A percentile compares a stretch with the other conserved stretches of the same genome.
Conservation (phyloP, 352 stramenopile species). For the Stramenopiles sp. region DNA sequence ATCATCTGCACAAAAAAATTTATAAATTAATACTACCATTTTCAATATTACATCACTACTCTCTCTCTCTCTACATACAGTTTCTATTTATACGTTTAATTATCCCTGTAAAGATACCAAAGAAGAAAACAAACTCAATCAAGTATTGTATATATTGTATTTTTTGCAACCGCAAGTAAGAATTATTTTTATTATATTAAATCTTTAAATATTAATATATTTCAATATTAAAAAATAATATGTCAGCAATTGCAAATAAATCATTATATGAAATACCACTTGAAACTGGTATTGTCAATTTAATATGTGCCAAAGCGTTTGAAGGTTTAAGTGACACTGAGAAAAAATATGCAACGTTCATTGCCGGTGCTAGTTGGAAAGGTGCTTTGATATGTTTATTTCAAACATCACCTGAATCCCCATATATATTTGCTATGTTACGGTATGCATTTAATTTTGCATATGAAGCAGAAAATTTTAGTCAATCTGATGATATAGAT, state of each 20-base stretch:
- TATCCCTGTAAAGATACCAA: too few relatives aligned
- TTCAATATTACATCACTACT: too few relatives aligned
- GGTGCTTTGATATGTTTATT: background rate
- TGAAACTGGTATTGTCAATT: background rate
- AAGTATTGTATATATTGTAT: too few relatives aligned
- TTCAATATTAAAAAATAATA: too few relatives aligned
- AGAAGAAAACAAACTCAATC: too few relatives aligned
- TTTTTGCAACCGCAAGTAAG: too few relatives aligned
- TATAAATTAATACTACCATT: too few relatives aligned
- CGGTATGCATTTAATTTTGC: slow-evolving; percentile 12
- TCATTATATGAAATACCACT: background rate
- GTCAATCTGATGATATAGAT: slow-evolving; percentile 10
- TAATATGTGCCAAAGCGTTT: background rate
- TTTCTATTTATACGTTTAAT: too few relatives aligned
- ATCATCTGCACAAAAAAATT: too few relatives aligned
- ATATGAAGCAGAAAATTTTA: slow-evolving; percentile 2
- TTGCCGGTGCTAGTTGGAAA: background rate
- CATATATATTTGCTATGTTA: slow-evolving; percentile 15
- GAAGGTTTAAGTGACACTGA: background rate
- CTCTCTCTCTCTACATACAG: too few relatives aligned
- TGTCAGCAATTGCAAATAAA: background rate
- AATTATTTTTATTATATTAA: too few relatives aligned
- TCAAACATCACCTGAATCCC: slow-evolving; percentile 14
- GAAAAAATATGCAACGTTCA: background rate
- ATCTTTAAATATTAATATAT: too few relatives aligned